phyloP scores from a whole-genome alignment of 2,329 filamentous ascomycete genomes.

The Lizonia empirigonia region DNA sequence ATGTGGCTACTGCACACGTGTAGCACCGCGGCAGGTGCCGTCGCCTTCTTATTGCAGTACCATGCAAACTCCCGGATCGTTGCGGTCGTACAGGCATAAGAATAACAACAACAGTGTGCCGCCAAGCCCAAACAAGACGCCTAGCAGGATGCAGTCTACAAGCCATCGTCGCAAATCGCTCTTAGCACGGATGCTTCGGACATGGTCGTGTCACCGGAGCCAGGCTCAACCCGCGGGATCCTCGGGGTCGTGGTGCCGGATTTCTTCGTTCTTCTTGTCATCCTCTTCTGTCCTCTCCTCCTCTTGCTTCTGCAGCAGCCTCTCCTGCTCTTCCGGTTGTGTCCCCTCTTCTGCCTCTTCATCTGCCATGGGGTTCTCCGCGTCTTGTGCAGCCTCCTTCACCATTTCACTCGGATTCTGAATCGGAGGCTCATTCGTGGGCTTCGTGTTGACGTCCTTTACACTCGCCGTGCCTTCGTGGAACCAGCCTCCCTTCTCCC shows the following conservation, averaged over 20 bases:
- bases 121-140: not conserved
- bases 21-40: too few relatives aligned
- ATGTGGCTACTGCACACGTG: too few relatives aligned
- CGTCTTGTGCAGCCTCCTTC: constrained; percentile 22
- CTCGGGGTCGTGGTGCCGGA: constrained; percentile 3
- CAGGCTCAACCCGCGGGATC: constrained; percentile 8
- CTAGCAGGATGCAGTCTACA: constrained; percentile 1
- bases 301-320: constrained; percentile 26
- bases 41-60: too few relatives aligned
- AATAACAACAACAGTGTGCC: too few relatives aligned
- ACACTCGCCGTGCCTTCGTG: constrained; percentile 47
- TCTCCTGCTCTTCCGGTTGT: constrained; percentile 31
- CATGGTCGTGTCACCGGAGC: not conserved
- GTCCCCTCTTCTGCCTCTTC: constrained; percentile 21
- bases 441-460: constrained; percentile 48
- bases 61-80: too few relatives aligned
- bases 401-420: constrained; percentile 26
- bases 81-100: too few relatives aligned
- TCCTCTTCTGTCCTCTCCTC: constrained; percentile 22
- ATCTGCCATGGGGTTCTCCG: constrained; percentile 29
- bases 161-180: too few relatives aligned
- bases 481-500: constrained; percentile 91
- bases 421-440: constrained; percentile 27
- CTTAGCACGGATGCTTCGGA: not conserved
- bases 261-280: constrained; percentile 15